Evolutionary conservation across 495 filamentous ascomycete species (phyloP).

Genomic region (Xanthoparmelia taractica): DNA sequence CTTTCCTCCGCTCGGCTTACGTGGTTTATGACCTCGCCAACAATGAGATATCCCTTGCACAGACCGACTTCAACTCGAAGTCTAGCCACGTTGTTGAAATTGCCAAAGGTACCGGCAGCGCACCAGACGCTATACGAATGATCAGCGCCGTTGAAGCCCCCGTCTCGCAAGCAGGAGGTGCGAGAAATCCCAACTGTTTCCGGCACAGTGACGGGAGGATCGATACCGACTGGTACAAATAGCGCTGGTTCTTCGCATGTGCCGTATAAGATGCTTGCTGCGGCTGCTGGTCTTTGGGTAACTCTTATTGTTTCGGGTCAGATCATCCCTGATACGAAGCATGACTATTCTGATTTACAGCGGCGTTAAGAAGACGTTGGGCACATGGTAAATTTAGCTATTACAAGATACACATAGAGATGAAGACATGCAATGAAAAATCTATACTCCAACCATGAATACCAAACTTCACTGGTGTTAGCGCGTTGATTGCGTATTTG

Average conservation of each 20-base stretch:
- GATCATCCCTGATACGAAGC: not conserved
- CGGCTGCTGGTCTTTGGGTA: constrained; percentile 7
- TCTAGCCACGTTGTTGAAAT: constrained; percentile 63
- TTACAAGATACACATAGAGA: constrained; percentile 3
- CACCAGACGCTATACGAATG: constrained; percentile 67
- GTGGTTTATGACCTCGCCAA: constrained; percentile 86
- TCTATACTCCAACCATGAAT: no score
- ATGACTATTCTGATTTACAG: constrained; percentile 3
- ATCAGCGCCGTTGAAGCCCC: constrained; percentile 51
- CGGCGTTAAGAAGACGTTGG: constrained; percentile 4
- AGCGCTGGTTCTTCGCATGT: constrained; percentile 1
- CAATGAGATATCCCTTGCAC: constrained; percentile 80
- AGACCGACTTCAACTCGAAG: constrained; percentile 74
- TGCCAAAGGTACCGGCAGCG: constrained; percentile 48
- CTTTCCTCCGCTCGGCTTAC: constrained; percentile 86
- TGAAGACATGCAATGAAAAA: not conserved
- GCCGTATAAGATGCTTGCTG: constrained; percentile 2
- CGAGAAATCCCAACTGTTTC: constrained; percentile 22
- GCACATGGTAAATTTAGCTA: not conserved
- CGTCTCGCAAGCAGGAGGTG: constrained; percentile 28
- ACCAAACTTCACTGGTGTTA: no score
- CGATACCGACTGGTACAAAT: constrained; percentile 10
- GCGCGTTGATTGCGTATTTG: no score
- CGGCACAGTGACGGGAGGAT: constrained; percentile 6
- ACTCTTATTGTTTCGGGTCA: not conserved